Evolutionary conservation across 2,329 filamentous ascomycete genomes (phyloP).

Genomic region (Endothia cerciana): DNA sequence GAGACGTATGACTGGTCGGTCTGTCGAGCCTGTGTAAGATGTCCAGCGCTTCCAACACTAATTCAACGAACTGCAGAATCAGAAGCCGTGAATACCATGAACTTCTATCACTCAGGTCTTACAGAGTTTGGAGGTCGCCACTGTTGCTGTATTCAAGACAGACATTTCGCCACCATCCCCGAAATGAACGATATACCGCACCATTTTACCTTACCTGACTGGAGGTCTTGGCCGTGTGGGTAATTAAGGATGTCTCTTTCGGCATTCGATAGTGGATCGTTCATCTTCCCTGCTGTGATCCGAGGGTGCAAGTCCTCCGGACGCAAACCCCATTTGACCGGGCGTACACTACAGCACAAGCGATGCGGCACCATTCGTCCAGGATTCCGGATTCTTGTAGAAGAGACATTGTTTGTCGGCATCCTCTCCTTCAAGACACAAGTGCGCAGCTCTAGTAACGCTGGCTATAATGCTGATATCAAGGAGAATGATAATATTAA

Average conservation of each 20-base stretch:
- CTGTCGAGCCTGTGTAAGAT: no score
- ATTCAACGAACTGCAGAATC: no score
- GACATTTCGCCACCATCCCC: not conserved
- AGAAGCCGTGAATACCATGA: no score
- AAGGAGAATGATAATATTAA: not conserved
- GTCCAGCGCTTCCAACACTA: no score
- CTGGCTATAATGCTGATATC: no score
- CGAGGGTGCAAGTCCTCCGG: no score
- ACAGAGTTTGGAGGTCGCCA: not conserved
- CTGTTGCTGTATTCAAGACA: not conserved
- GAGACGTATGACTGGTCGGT: no score
- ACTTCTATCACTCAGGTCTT: no score
- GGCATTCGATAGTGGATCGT: not conserved
- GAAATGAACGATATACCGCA: not conserved
- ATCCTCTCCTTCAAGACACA: no score
- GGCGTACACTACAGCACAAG: not conserved
- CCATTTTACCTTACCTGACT: not conserved
- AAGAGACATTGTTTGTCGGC: not conserved
- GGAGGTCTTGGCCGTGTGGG: no score
- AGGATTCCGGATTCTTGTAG: not conserved
- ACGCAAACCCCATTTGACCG: no score
- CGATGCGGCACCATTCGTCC: not conserved
- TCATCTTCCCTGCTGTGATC: not conserved
- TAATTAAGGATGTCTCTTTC: not conserved
- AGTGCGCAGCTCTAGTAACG: no score